These are phyloP conservation scores for Erodium chrysanthum DNA, from an alignment of 441 rosid species.

Conservation along the genomic window DNA sequence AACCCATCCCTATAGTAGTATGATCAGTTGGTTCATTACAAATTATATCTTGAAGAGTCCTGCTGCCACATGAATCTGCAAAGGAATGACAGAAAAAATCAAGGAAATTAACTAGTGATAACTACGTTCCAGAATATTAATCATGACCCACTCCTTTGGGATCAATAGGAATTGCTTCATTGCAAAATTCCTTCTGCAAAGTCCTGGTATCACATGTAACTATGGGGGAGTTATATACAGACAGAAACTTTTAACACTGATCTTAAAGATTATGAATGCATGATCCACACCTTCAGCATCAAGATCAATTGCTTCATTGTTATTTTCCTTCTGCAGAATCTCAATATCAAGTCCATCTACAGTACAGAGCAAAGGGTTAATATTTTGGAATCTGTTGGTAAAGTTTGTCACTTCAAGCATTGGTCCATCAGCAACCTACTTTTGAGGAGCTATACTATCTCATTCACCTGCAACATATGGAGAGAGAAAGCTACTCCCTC, in stretches of 20 bases:
- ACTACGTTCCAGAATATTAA: background rate
- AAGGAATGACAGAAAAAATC: background rate
- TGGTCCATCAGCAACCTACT: constrained; percentile 1
- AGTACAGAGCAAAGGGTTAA: background rate
- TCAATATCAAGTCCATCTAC: constrained; percentile 1
- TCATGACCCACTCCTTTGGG: background rate
- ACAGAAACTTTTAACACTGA: background rate
- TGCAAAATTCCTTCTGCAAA: background rate
- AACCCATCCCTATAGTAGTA: too few relatives aligned
- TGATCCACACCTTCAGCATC: constrained; percentile 7
- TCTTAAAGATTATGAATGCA: background rate
- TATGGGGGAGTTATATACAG: background rate
- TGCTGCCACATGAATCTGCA: background rate
- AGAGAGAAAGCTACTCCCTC: background rate
- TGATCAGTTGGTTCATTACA: too few relatives aligned
- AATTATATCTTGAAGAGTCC: background rate
- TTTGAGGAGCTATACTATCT: background rate
- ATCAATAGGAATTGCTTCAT: background rate
- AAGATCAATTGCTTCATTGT: constrained; percentile 10
- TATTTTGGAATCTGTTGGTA: background rate
- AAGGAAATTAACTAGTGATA: background rate
- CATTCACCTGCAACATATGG: constrained; percentile 1
- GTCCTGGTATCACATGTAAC: constrained; percentile 1
- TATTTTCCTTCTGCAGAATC: background rate
- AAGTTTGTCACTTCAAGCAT: background rate